Base-by-base conservation (phyloP, 2,329 filamentous ascomycete species). In the Lachnellula subtilissima region DNA sequence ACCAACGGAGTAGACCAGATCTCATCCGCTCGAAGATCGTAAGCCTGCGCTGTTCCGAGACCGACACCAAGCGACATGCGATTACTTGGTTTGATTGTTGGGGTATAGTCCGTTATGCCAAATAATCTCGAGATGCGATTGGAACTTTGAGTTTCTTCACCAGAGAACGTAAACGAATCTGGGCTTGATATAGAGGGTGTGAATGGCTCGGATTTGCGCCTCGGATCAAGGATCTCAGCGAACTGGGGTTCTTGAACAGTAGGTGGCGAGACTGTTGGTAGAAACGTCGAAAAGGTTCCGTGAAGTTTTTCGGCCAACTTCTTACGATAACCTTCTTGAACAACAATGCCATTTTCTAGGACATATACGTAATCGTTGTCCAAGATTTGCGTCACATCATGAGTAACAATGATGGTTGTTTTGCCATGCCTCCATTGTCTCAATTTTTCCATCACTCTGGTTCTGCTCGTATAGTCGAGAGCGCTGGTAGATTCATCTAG, bases 381-480 rank as follows among this genome's bases (percentile, higher is more conserved):
- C 4, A 74, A 70, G 9, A 97, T 93, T 62, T 93, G 88, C 0
- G 83, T 80, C 35, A 94, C 81, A 61, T 97, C 91, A 66, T 97
- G 93, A 0, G 94, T 97, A 64, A 97, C 93, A 62, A 97, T 84
- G 51, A 97, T 89, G 0, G 93, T 97, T 0, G 92, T 97, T 69
- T 89, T 94, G 0, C 82, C 86, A 37, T 74, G 75, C 22, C 94
- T 80, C 93, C 91, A 97, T 19, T 79, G 67, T 7, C 90, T 80
- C 52, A 97, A 86, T 0, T 85, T 83, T 43, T 88, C 82, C 78
- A 96, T 86, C 39, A 96, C 80, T 12, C 85, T 71, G 0, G 74
- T 74, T 58, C 86, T 81, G 54, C 81, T 92, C 9, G 80, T 76
- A n/a, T 85, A 82, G 64, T 97, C 93, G 9, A 97, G 75, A 0